Conservation (phyloP, 2,329 filamentous ascomycete species). For the Penicillium hordei region DNA sequence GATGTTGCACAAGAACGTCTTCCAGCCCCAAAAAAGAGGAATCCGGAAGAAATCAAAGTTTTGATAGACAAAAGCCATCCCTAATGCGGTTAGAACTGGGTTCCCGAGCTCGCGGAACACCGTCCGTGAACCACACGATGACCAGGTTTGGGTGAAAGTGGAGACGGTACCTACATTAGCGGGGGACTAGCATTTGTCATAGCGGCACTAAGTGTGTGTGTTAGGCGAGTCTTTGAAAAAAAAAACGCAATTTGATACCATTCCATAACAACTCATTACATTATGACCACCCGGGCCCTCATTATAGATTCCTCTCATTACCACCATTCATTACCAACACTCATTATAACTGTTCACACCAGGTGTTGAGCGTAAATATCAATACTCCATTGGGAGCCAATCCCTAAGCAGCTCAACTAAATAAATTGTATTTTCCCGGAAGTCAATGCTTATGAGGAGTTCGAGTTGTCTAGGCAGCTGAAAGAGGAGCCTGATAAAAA, state of each 20-base stretch:
- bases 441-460: slow-evolving; percentile 7
- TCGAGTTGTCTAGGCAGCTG: slow-evolving; percentile 29
- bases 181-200: background rate
- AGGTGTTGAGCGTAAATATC: background rate
- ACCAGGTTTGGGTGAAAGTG: background rate
- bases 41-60: background rate
- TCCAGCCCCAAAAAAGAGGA: background rate
- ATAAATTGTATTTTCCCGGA: background rate
- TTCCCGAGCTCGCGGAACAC: background rate
- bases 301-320: background rate
- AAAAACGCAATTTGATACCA: background rate
- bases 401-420: background rate
- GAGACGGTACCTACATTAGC: background rate
- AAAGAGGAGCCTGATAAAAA: slow-evolving; percentile 23
- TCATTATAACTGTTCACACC: background rate
- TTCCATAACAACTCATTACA: background rate
- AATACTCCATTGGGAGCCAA: background rate
- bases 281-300: background rate
- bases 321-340: background rate
- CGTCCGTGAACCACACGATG: background rate
- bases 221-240: background rate
- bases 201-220: background rate
- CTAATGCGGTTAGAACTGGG: background rate
- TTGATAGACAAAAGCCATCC: background rate
- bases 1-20: background rate